Conservation (phyloP, 352 stramenopile species). For the Phytopythium litorale region DNA sequence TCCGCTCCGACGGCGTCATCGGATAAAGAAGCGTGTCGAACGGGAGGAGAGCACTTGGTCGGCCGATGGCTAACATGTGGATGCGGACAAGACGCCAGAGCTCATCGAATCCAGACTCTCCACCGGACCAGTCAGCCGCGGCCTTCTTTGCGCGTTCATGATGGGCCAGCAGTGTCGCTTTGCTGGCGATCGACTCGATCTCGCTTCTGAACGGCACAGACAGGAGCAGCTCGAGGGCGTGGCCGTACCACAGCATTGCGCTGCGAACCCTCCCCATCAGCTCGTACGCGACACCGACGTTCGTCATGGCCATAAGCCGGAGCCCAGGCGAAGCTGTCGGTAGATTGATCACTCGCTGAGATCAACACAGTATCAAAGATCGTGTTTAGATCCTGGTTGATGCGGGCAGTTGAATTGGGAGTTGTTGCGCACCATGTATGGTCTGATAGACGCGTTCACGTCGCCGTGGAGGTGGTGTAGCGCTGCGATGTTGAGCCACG, state of each 20-base stretch:
- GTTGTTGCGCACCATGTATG: constrained; percentile 31
- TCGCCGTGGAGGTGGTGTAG: constrained; percentile 61
- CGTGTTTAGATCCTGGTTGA: neutral
- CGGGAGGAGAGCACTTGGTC: constrained; percentile 34
- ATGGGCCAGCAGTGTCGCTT: constrained; percentile 23
- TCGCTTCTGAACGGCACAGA: constrained; percentile 12
- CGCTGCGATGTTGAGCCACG: constrained; percentile 63
- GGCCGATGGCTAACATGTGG: constrained; percentile 18
- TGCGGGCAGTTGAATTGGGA: too few relatives aligned
- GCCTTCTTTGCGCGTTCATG: constrained; percentile 38
- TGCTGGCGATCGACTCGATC: constrained; percentile 9
- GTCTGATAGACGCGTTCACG: constrained; percentile 38
- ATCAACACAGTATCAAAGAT: neutral
- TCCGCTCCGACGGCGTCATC: constrained; percentile 27
- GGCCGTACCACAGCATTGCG: constrained; percentile 27
- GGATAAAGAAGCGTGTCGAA: constrained; percentile 71
- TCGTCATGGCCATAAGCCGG: constrained; percentile 36
- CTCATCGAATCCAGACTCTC: constrained; percentile 24
- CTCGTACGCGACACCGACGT: constrained; percentile 44
- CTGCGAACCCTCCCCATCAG: constrained; percentile 24
- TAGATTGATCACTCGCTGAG: constrained; percentile 27
- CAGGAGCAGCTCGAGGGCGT: constrained; percentile 13
- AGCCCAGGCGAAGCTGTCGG: constrained; percentile 9
- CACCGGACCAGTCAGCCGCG: constrained; percentile 44
- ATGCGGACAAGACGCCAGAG: constrained; percentile 28